These are phyloP conservation scores for Ilyonectria destructans DNA, from an alignment of 2,329 filamentous ascomycete species.

Conservation along the genomic window DNA sequence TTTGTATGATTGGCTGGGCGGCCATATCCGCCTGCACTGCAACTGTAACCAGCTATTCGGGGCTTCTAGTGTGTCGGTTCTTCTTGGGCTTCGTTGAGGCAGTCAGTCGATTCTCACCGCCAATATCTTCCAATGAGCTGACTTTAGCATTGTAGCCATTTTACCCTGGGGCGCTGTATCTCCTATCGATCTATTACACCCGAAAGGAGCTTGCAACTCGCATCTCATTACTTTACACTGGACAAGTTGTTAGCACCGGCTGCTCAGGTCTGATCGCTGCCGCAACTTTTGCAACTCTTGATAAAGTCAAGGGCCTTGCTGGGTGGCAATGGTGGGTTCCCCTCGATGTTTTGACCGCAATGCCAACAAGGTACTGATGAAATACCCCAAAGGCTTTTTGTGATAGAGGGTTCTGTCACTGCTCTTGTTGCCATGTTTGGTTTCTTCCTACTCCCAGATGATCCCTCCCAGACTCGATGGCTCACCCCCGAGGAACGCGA, in stretches of 20 bases:
- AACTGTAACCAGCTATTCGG: constrained; percentile 19
- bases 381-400: constrained; percentile 67
- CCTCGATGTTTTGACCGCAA: neutral
- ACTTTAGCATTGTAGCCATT: constrained; percentile 17
- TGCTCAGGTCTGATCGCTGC: constrained; percentile 75
- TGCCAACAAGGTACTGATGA: neutral
- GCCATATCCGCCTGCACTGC: constrained; percentile 28
- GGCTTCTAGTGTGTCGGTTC: constrained; percentile 30
- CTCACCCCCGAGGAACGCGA: constrained; percentile 61
- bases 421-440: constrained; percentile 43
- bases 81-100: constrained; percentile 35
- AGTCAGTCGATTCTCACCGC: neutral
- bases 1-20: constrained; percentile 36
- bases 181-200: constrained; percentile 35
- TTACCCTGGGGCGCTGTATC: constrained; percentile 31
- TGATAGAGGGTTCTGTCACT: constrained; percentile 65
- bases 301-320: constrained; percentile 64
- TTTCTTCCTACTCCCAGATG: constrained; percentile 45
- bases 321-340: constrained; percentile 67
- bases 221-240: constrained; percentile 33
- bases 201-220: constrained; percentile 35
- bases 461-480: constrained; percentile 59
- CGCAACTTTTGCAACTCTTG: constrained; percentile 65
- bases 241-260: constrained; percentile 68
- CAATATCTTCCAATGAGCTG: constrained; percentile 49